These are phyloP conservation scores for Citrus mangshanensis DNA, from an alignment of 345 rosid genomes.

Conservation along the genomic window DNA sequence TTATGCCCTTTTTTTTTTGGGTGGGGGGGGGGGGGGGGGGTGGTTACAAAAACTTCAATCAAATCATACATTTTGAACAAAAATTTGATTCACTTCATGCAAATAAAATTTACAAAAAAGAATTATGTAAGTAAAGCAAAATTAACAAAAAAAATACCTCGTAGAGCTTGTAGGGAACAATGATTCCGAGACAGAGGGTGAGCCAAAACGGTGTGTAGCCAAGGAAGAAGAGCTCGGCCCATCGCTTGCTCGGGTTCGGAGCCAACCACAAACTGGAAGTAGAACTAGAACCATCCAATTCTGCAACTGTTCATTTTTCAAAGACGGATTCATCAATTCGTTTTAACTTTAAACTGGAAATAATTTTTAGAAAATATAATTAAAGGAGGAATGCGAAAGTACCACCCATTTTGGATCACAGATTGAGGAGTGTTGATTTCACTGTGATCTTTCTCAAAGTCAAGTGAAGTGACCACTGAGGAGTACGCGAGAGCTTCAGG, in stretches of 20 bases:
- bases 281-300: constrained; percentile 18
- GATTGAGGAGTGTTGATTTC: not conserved
- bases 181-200: constrained; percentile 75
- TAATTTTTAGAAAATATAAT: not conserved
- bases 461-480: too few species aligned
- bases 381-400: not conserved
- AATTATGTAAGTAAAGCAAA: too few species aligned
- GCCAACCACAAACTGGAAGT: constrained; percentile 68
- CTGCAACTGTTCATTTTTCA: constrained; percentile 14
- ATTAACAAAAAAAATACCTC: constrained; percentile 41
- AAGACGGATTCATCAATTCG: not conserved
- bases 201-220: constrained; percentile 96
- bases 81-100: not conserved
- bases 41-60: too few species aligned
- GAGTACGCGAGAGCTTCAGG: too few species aligned
- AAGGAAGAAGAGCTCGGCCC: constrained; percentile 96
- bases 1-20: too few species aligned
- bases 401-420: not conserved
- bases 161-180: constrained; percentile 87
- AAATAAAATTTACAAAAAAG: too few species aligned
- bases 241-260: constrained; percentile 81
- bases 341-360: not conserved
- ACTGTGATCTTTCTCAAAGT: too few species aligned
- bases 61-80: too few species aligned
- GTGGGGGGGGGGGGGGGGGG: rapidly evolving